These are phyloP conservation scores for Tillandsia leiboldiana DNA, from an alignment of 176 grass and related monocot genomes.

Conservation along the genomic window DNA sequence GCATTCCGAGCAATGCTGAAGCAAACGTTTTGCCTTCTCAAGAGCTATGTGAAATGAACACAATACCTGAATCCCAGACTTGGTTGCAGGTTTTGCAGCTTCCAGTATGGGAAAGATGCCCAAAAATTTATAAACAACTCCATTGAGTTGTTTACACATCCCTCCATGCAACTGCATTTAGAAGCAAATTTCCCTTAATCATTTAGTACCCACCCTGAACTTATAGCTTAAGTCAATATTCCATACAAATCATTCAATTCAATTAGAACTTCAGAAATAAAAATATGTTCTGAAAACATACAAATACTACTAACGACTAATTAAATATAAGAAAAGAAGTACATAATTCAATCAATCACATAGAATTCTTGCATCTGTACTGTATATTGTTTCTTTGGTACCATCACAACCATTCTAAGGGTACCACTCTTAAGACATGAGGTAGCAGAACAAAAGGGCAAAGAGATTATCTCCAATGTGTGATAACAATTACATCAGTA, in stretches of 20 bases:
- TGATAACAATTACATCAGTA: background rate
- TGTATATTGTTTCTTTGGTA: too few species aligned
- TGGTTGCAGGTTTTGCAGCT: constrained; percentile 40
- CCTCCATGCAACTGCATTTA: constrained; percentile 56
- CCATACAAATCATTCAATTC: background rate
- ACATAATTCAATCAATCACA: too few species aligned
- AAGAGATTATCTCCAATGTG: too few species aligned
- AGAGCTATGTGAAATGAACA: constrained; percentile 48
- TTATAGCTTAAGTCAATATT: background rate
- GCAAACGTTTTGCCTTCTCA: constrained; percentile 55
- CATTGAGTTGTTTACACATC: constrained; percentile 59
- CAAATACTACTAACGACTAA: too few species aligned
- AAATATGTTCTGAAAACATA: background rate
- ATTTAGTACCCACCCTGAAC: constrained; percentile 6
- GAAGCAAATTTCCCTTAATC: constrained; percentile 16
- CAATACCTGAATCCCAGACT: constrained; percentile 45
- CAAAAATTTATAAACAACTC: constrained; percentile 44
- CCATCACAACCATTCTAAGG: too few species aligned
- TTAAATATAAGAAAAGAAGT: too few species aligned
- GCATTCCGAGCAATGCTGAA: constrained; percentile 67
- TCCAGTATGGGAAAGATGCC: constrained; percentile 46
- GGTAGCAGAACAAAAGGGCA: too few species aligned
- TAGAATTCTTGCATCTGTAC: too few species aligned
- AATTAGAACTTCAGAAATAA: background rate
- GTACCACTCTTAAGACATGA: too few species aligned